Conservation (phyloP, 176 grass and related monocot genomes). For the Sorghum bicolor region DNA sequence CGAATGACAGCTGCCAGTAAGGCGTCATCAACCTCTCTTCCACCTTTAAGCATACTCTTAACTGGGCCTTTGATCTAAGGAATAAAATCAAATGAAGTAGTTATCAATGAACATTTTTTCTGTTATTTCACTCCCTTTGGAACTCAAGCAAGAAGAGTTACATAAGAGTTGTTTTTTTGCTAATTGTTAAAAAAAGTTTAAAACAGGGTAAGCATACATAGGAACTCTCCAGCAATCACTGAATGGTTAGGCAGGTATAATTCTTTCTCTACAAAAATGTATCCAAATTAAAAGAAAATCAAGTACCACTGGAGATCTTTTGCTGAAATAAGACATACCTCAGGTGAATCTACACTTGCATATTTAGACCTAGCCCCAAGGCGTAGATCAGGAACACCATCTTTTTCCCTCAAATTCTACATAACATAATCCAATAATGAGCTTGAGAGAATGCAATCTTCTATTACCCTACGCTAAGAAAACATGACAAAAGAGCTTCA, state of each 20-base stretch:
- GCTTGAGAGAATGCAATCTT: neutral
- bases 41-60: slow-evolving; percentile 75
- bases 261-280: neutral
- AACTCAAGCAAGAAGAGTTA: neutral
- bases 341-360: slow-evolving; percentile 67
- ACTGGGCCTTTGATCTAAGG: slow-evolving; percentile 63
- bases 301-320: neutral
- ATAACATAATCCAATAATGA: slow-evolving; percentile 41
- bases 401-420: slow-evolving; percentile 74
- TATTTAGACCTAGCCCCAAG: slow-evolving; percentile 87
- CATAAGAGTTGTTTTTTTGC: neutral
- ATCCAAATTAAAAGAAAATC: neutral
- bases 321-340: slow-evolving; percentile 50
- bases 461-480: neutral
- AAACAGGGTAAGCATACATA: neutral
- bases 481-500: neutral
- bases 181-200: neutral
- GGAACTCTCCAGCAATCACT: neutral
- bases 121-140: neutral
- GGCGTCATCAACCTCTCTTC: slow-evolving; percentile 71
- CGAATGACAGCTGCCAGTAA: slow-evolving; percentile 79
- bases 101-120: neutral
- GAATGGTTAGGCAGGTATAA: neutral
- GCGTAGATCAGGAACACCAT: slow-evolving; percentile 92
- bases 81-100: slow-evolving; percentile 27